A percentile compares a stretch with the other conserved stretches of the same genome.
phyloP scores from a whole-genome alignment of 257 asterid species.

The Sherardia arvensis region DNA sequence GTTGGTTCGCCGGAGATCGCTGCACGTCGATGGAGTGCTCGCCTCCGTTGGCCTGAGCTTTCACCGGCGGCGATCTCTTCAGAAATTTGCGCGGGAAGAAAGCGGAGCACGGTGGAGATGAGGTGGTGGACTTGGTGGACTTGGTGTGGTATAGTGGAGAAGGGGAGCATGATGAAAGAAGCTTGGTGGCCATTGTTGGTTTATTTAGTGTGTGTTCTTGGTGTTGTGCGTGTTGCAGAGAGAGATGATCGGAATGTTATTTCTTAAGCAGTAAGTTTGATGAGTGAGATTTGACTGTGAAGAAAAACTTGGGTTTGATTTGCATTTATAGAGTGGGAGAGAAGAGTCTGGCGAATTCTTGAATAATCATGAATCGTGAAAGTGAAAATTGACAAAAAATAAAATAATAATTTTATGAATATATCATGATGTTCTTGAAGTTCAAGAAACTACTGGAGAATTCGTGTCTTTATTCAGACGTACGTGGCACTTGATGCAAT shows the following conservation, averaged over 20 bases:
- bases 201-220: not conserved
- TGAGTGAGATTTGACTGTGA: not conserved
- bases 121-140: not conserved
- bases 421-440: not conserved
- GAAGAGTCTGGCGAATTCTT: not conserved
- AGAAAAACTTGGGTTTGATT: not conserved
- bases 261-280: too few relatives aligned
- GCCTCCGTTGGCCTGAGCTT: slow-evolving; percentile 1
- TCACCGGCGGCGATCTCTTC: not conserved
- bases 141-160: not conserved
- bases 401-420: too few relatives aligned
- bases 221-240: not conserved
- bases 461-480: not conserved
- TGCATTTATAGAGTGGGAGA: not conserved
- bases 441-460: not conserved
- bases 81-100: not conserved
- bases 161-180: not conserved
- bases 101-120: not conserved
- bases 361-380: not conserved
- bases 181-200: not conserved
- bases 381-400: not conserved
- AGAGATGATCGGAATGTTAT: too few relatives aligned
- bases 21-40: not conserved
- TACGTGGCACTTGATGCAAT: too few relatives aligned
- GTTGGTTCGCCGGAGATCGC: not conserved